Base-by-base conservation (phyloP, 495 filamentous ascomycete genomes). In the Chaetomium cochliodes region DNA sequence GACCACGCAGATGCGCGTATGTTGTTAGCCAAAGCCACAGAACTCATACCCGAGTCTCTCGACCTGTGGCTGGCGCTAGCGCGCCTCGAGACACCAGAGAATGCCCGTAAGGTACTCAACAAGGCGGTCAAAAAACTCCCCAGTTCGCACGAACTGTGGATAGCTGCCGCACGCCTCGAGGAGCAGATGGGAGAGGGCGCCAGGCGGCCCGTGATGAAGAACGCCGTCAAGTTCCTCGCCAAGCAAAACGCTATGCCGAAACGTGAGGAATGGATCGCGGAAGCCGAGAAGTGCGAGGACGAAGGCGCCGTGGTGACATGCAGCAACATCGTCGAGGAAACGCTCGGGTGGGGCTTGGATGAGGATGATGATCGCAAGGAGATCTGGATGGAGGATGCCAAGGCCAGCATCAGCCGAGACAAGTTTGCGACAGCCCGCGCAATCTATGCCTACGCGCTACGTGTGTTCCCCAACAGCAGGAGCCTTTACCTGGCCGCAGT, bases 301-400 rank as follows among this genome's bases (percentile, higher is more conserved):
- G 94, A 98, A 73, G 92, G 90, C 18, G 93, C 92, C 15, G 79
- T 92, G 7, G 81, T 93, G 52, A 97, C 96, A 0, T 96, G 92
- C 70, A 85, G 85, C 61, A 87, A 88, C 37, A 97, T 98, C 72
- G 90, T 99, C 67, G 84, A 87, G 42, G 92, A 97, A 70, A 99
- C 96, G 0, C 85, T 99, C 8, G 94, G 93, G 41, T 98, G 90
- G 84, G 87, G 90, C 3, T 79, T 99, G 18, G 96, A 97, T 65
- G 94, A 98, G 78, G 96, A 99, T 72, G 94, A 98, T 69, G 92
- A 97, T 69, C 89, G 94, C 2, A 96, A 96, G 71, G 90, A 97
- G 60, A 88, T 92, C 20, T 98, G 92, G 92, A 88, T 93, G 80
- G 91, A 97, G 56, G 94, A 99, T 71, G 92, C 93, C 2, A 89